Percentiles rank a stretch among this genome's conserved stretches.
Conservation (phyloP, 495 filamentous ascomycete species). For the Penicillium ucsense region DNA sequence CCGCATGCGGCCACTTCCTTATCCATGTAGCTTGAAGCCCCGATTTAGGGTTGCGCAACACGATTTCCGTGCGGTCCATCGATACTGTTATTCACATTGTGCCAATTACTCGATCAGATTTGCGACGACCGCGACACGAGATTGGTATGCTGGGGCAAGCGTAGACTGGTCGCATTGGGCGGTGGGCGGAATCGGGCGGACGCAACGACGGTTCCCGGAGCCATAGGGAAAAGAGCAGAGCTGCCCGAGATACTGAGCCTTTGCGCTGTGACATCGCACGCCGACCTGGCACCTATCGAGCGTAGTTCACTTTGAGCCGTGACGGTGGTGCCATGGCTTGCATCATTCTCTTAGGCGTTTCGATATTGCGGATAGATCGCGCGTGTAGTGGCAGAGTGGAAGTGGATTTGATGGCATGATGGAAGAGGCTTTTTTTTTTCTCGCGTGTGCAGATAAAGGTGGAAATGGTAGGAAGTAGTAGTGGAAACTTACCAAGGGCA, state of each 20-base stretch:
- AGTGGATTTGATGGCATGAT: constrained; percentile 2
- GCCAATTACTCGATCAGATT: no score
- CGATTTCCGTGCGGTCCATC: no score
- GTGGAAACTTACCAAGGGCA: constrained; percentile 14
- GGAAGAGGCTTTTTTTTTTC: constrained; percentile 10
- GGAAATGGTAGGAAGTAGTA: background rate
- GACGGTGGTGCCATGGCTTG: no score
- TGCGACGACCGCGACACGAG: background rate
- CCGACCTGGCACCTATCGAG: background rate
- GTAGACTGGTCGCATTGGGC: background rate
- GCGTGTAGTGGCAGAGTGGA: background rate
- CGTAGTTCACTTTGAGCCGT: background rate
- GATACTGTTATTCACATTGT: no score
- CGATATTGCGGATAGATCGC: background rate
- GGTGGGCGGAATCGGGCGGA: constrained; percentile 1
- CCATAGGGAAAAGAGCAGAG: constrained; percentile 1
- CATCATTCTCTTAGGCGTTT: no score
- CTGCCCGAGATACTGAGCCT: background rate
- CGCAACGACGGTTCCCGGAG: constrained; percentile 2
- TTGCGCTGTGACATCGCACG: background rate
- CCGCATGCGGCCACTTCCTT: constrained; percentile 18
- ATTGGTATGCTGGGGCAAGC: background rate
- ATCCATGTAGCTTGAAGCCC: no score
- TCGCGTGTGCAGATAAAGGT: background rate
- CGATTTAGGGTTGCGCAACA: no score